These are phyloP conservation scores for Maudiozyma saulgeensis DNA, from an alignment of 805 yeast species.

Conservation along the genomic window DNA sequence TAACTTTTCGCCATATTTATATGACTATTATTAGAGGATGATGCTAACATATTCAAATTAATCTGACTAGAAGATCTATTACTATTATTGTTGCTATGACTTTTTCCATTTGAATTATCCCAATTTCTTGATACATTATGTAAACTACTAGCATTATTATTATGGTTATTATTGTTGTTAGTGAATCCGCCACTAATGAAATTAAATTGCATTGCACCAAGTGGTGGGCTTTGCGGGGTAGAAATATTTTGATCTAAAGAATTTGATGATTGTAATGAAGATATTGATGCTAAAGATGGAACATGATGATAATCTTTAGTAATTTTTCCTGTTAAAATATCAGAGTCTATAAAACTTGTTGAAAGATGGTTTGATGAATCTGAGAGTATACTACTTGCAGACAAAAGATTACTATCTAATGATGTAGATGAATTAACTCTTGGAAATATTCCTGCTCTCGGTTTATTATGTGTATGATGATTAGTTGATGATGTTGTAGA, in stretches of 20 bases:
- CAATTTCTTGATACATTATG: neutral
- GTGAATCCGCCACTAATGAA: slow-evolving; percentile 7
- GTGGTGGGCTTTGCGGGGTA: slow-evolving; percentile 24
- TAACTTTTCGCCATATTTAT: neutral
- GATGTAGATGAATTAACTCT: slow-evolving; percentile 10
- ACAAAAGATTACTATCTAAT: slow-evolving; percentile 8
- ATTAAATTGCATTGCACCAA: slow-evolving; percentile 10
- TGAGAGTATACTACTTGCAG: slow-evolving; percentile 7
- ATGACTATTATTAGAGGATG: neutral
- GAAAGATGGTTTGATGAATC: slow-evolving; percentile 10
- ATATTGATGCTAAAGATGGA: slow-evolving; percentile 24
- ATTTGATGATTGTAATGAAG: slow-evolving; percentile 26
- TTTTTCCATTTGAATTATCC: slow-evolving; percentile 3
- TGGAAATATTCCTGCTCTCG: slow-evolving; percentile 4
- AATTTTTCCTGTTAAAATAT: slow-evolving; percentile 17
- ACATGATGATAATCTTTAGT: slow-evolving; percentile 24
- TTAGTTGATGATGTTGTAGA: too few relatives aligned
- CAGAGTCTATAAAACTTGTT: slow-evolving; percentile 17
- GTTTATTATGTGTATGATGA: neutral
- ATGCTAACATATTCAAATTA: neutral
- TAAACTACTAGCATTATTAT: neutral
- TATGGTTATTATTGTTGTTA: neutral
- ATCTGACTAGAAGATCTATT: slow-evolving; percentile 5
- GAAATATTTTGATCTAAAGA: slow-evolving; percentile 24
- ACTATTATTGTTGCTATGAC: neutral